Percentiles rank a stretch among this genome's conserved stretches.
These are phyloP conservation scores for Aspergillus sp. DNA, from an alignment of 2,329 filamentous ascomycete genomes.

Conservation along the genomic window DNA sequence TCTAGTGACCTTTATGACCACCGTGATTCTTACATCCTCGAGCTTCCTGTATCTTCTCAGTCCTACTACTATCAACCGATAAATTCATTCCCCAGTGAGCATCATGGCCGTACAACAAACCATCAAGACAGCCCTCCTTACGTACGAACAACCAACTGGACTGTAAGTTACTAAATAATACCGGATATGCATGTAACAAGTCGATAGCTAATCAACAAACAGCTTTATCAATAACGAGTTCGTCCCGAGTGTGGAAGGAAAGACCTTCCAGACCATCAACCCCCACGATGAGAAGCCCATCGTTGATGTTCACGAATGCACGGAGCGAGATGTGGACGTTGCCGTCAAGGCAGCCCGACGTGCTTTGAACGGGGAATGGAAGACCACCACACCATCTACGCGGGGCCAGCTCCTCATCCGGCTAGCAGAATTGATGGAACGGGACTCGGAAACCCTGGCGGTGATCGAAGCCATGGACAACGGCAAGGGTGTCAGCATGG, in stretches of 20 bases:
- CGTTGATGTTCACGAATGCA: constrained; percentile 22
- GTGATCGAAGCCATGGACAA: constrained; percentile 24
- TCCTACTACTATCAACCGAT: too few species aligned
- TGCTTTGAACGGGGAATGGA: constrained; percentile 21
- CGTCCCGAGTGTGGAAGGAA: constrained; percentile 18
- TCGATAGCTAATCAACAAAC: constrained; percentile 1
- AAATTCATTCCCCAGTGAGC: too few species aligned
- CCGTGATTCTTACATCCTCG: background rate
- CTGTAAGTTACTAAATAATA: constrained; percentile 12
- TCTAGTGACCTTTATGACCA: background rate
- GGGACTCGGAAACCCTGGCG: constrained; percentile 16
- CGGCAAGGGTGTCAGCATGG: constrained; percentile 19
- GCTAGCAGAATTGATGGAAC: constrained; percentile 20
- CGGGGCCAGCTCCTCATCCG: constrained; percentile 17
- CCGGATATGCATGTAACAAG: background rate
- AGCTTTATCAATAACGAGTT: constrained; percentile 30
- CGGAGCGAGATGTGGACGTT: constrained; percentile 24
- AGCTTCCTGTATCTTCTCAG: background rate
- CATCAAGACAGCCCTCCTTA: constrained; percentile 20
- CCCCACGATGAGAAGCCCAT: constrained; percentile 24
- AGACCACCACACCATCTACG: constrained; percentile 13
- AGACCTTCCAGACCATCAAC: constrained; percentile 27
- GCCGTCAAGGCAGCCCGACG: constrained; percentile 23
- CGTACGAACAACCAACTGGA: constrained; percentile 23
- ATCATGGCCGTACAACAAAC: constrained; percentile 8